phyloP scores from a whole-genome alignment of 2,329 filamentous ascomycete genomes.

The Nakataea oryzae region DNA sequence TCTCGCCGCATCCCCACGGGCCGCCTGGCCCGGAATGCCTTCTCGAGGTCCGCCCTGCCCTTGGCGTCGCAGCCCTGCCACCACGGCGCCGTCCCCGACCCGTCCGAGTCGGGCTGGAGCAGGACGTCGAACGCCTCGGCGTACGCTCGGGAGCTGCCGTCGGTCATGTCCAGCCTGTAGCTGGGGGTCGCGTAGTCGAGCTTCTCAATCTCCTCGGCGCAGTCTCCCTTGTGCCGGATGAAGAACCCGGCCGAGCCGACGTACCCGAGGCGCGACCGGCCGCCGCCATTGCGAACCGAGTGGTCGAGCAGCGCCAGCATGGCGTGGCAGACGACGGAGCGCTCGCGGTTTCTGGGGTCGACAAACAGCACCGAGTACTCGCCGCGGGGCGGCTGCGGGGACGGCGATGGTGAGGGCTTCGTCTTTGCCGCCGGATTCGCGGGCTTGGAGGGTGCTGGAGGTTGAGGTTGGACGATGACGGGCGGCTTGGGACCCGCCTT shows the following conservation, averaged over 20 bases:
- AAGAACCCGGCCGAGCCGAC: slow-evolving; percentile 1
- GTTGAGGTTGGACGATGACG: too few relatives aligned
- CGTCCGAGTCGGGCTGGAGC: neutral
- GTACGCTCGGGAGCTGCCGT: neutral
- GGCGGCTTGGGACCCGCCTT: neutral
- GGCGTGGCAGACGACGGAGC: neutral
- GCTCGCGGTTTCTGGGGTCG: neutral
- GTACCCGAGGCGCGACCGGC: neutral
- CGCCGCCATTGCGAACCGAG: neutral
- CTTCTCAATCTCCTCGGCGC: neutral
- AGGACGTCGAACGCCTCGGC: neutral
- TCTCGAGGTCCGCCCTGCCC: neutral
- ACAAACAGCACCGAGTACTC: neutral
- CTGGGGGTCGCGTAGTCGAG: neutral
- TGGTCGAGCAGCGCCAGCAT: neutral
- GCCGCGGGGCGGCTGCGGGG: neutral
- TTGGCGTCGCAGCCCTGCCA: neutral
- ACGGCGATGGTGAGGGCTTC: neutral
- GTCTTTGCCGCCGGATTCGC: neutral
- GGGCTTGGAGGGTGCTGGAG: neutral
- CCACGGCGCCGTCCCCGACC: neutral
- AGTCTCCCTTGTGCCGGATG: neutral
- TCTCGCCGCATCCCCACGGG: neutral
- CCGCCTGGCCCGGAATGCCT: neutral
- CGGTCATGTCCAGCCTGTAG: neutral